Percentiles rank a stretch among this genome's conserved stretches.
Evolutionary conservation across 1,284 basidiomycete species (phyloP).

Genomic region (Dichomitus squalens): DNA sequence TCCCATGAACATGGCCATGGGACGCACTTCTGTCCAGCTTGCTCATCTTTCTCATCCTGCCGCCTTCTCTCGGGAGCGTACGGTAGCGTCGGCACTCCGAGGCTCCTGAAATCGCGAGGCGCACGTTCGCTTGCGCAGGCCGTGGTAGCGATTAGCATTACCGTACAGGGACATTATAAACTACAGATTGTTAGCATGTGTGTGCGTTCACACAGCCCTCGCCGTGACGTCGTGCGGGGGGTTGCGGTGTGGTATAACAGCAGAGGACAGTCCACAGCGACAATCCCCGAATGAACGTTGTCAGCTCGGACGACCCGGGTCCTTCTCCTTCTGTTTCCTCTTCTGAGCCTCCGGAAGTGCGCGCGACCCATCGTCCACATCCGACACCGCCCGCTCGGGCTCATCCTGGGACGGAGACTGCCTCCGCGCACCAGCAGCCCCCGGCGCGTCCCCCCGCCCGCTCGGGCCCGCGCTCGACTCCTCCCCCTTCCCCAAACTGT

Average conservation of each 20-base stretch:
- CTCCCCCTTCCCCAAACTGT: conserved; percentile 32
- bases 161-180: conserved; percentile 10
- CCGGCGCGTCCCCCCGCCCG: neutral
- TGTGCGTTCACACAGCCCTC: neutral
- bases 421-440: too few relatives aligned
- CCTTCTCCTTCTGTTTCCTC: neutral
- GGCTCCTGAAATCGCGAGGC: too few relatives aligned
- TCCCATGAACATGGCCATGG: neutral
- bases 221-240: neutral
- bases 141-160: conserved; percentile 8
- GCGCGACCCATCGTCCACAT: neutral
- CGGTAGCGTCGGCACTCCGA: neutral
- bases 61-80: neutral
- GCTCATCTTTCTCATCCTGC: neutral
- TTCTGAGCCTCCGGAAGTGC: neutral
- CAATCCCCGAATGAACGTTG: neutral
- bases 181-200: neutral
- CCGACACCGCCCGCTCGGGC: too few relatives aligned
- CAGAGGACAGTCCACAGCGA: neutral
- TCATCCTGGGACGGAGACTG: too few relatives aligned
- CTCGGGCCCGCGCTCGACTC: neutral
- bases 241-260: neutral
- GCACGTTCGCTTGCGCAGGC: neutral
- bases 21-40: neutral
- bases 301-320: neutral